Evolutionary conservation across 352 stramenopile species (phyloP).

Genomic region (Phytophthora pisi): DNA sequence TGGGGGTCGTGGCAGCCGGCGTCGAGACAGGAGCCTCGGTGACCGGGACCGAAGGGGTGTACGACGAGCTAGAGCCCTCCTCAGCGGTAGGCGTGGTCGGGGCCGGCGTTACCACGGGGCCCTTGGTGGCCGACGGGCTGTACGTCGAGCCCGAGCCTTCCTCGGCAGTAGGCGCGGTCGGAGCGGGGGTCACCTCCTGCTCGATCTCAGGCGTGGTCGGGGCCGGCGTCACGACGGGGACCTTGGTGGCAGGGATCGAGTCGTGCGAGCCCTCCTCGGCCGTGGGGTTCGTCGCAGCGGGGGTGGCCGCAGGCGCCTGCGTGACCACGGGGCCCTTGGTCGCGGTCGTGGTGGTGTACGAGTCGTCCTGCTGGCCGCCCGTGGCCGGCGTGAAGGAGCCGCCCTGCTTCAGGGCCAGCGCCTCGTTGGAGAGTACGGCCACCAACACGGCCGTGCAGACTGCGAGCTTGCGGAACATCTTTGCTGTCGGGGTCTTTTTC

Average conservation of each 20-base stretch:
- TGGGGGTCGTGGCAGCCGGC: slow-evolving; percentile 12
- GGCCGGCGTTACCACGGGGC: not conserved
- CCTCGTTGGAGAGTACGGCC: slow-evolving; percentile 49
- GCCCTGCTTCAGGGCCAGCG: slow-evolving; percentile 27
- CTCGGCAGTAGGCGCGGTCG: not conserved
- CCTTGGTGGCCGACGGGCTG: not conserved
- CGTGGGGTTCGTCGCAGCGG: slow-evolving; percentile 10
- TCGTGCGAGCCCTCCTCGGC: slow-evolving; percentile 1
- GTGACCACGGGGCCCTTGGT: not conserved
- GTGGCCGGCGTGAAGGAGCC: slow-evolving; percentile 18
- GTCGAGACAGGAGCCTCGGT: slow-evolving; percentile 4
- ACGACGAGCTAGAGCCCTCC: not conserved
- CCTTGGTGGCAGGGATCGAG: not conserved
- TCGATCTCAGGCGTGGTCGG: not conserved
- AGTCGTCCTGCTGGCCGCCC: slow-evolving; percentile 23
- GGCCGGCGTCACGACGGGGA: slow-evolving; percentile 1
- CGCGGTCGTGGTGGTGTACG: slow-evolving; percentile 23
- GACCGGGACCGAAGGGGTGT: slow-evolving; percentile 4
- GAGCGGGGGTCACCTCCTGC: not conserved
- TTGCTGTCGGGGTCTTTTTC: slow-evolving; percentile 45
- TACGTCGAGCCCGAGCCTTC: not conserved
- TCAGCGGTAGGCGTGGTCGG: slow-evolving; percentile 1
- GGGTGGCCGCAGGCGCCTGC: slow-evolving; percentile 24
- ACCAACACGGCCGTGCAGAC: slow-evolving; percentile 48
- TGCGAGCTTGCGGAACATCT: slow-evolving; percentile 48